These are phyloP conservation scores for Microdochium bolleyi DNA, from an alignment of 2,329 filamentous ascomycete genomes.

Conservation along the genomic window DNA sequence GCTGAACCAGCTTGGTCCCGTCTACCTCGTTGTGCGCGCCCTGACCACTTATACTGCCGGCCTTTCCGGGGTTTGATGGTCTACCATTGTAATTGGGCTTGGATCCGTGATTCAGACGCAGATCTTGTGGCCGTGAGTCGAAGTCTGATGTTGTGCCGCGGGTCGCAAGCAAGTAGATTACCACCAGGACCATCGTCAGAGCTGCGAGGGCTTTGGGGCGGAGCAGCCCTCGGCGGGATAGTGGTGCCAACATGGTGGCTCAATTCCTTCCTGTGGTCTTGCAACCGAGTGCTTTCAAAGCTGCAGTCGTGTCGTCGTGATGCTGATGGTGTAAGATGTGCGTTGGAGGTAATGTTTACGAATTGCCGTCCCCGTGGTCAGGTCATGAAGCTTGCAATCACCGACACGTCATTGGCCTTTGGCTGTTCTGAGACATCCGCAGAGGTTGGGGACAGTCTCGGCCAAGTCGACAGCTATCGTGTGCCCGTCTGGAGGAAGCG, in stretches of 20 bases:
- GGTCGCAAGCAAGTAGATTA: constrained; percentile 35
- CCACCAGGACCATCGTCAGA: constrained; percentile 26
- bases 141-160: constrained; percentile 23
- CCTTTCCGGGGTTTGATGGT: not conserved
- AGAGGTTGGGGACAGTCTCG: too few species aligned
- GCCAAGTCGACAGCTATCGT: too few species aligned
- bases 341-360: too few species aligned
- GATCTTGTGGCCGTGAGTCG: constrained; percentile 24
- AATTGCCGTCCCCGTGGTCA: too few species aligned
- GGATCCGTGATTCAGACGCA: constrained; percentile 1
- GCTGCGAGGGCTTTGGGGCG: constrained; percentile 33
- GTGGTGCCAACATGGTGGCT: constrained; percentile 20
- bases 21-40: not conserved
- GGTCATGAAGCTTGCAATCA: too few species aligned
- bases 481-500: too few species aligned
- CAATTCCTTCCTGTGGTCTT: not conserved
- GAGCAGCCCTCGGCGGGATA: constrained; percentile 24
- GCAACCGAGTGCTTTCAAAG: too few species aligned
- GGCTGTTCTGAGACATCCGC: too few species aligned
- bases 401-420: too few species aligned
- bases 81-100: constrained; percentile 6
- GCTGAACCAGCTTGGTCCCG: not conserved
- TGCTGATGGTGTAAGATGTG: too few species aligned
- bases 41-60: not conserved
- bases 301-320: too few species aligned